Conservation (phyloP, 1,284 basidiomycete genomes). For the Cutaneotrichosporon cyanovorans region DNA sequence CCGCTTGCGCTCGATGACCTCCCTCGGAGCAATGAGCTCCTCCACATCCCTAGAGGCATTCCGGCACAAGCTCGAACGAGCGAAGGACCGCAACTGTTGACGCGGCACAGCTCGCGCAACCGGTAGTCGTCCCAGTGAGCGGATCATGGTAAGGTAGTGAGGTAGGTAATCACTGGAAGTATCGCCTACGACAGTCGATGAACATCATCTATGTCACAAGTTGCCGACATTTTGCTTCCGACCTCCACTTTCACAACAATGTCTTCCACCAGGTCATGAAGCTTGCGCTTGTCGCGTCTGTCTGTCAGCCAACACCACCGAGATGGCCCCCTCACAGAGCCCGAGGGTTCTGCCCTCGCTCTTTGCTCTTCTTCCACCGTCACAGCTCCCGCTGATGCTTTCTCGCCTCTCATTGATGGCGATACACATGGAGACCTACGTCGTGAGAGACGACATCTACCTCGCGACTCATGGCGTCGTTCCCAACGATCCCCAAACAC, state of each 20-base stretch:
- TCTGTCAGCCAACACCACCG: too few relatives aligned
- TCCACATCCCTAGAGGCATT: slow-evolving; percentile 29
- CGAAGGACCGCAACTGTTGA: neutral
- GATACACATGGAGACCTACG: slow-evolving; percentile 23
- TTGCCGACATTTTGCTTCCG: slow-evolving; percentile 5
- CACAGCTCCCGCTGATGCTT: slow-evolving; percentile 19
- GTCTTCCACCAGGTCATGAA: neutral
- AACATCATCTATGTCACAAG: neutral
- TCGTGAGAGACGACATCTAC: slow-evolving; percentile 29
- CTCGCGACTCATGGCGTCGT: slow-evolving; percentile 26
- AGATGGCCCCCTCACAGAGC: too few relatives aligned
- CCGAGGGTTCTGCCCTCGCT: slow-evolving; percentile 26
- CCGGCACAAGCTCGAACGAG: slow-evolving; percentile 5
- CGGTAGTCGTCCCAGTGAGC: slow-evolving; percentile 2
- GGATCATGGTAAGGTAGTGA: slow-evolving; percentile 10
- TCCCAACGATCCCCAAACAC: slow-evolving; percentile 23
- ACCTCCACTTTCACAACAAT: neutral
- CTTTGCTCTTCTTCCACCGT: slow-evolving; percentile 29
- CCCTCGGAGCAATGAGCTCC: slow-evolving; percentile 37
- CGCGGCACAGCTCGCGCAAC: neutral
- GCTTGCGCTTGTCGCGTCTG: too few relatives aligned
- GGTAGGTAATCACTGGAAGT: too few relatives aligned
- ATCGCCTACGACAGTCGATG: too few relatives aligned
- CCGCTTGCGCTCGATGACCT: slow-evolving; percentile 39
- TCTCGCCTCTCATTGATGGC: slow-evolving; percentile 30